phyloP scores from a whole-genome alignment of 108 stramenopile genomes.

The Pseudonitzschia delicatissima region DNA sequence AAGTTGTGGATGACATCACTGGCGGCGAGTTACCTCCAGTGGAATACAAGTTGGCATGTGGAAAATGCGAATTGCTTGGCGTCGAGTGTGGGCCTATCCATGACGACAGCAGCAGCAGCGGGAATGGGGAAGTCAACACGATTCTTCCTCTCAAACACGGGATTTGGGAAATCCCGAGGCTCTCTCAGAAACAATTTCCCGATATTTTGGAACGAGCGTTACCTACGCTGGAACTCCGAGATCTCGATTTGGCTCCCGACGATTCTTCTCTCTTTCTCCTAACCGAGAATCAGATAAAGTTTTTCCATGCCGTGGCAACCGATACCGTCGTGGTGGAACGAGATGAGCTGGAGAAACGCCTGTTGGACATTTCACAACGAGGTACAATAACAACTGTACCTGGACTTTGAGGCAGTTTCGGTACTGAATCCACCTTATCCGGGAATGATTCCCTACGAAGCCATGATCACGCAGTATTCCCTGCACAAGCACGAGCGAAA shows the following conservation, averaged over 20 bases:
- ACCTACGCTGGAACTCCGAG: not conserved
- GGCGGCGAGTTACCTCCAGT: not conserved
- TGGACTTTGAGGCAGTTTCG: conserved; percentile 7
- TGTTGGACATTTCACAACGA: not conserved
- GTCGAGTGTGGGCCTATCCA: not conserved
- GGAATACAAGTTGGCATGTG: conserved; percentile 4
- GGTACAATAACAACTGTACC: not conserved
- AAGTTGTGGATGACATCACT: not conserved
- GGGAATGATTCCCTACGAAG: conserved; percentile 7
- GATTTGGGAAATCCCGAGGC: conserved; percentile 10
- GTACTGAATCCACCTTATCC: not conserved
- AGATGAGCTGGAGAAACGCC: not conserved
- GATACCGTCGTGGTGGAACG: not conserved
- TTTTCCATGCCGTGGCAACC: not conserved
- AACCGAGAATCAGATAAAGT: not conserved
- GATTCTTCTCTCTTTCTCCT: no score
- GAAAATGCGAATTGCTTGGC: conserved; percentile 3
- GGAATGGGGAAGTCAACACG: not conserved
- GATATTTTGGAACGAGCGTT: not conserved
- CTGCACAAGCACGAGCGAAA: not conserved
- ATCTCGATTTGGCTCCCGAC: not conserved
- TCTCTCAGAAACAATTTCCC: not conserved
- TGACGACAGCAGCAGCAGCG: not conserved
- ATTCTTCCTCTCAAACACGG: not conserved
- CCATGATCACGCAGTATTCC: conserved; percentile 11